Conservation (phyloP, 495 filamentous ascomycete species). For the Tuber microsphaerosporum region DNA sequence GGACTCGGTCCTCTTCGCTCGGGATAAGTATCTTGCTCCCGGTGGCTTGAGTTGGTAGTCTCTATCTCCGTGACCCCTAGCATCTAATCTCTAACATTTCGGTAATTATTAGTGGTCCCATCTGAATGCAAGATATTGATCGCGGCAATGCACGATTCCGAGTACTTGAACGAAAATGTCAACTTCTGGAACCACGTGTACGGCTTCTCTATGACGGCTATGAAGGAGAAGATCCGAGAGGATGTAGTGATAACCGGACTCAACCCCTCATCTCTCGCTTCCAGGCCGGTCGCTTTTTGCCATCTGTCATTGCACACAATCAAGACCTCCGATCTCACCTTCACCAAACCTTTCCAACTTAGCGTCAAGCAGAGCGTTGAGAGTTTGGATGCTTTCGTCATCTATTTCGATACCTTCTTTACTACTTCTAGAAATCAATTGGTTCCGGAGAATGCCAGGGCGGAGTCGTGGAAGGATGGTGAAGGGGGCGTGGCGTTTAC, state of each 20-base stretch:
- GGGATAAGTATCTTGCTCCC: slow-evolving; percentile 72
- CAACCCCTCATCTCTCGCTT: slow-evolving; percentile 67
- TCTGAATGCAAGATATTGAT: slow-evolving; percentile 37
- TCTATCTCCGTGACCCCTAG: not conserved
- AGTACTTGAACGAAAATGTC: slow-evolving; percentile 49
- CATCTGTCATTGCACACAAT: slow-evolving; percentile 68
- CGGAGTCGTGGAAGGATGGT: slow-evolving; percentile 42
- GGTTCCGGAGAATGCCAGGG: slow-evolving; percentile 36
- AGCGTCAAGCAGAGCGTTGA: slow-evolving; percentile 51
- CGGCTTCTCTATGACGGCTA: slow-evolving; percentile 67
- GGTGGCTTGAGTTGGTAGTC: slow-evolving; percentile 59
- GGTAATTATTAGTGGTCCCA: slow-evolving; percentile 19
- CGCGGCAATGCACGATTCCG: slow-evolving; percentile 41
- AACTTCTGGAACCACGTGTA: slow-evolving; percentile 77
- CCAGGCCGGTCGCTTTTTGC: slow-evolving; percentile 59
- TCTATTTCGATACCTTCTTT: slow-evolving; percentile 99
- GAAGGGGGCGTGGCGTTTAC: slow-evolving; percentile 44
- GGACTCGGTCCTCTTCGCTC: slow-evolving; percentile 81
- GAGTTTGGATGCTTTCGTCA: slow-evolving; percentile 88
- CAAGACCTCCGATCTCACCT: slow-evolving; percentile 58
- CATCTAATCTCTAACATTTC: not conserved
- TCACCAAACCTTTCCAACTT: slow-evolving; percentile 60
- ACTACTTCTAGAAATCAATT: slow-evolving; percentile 85
- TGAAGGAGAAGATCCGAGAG: slow-evolving; percentile 62
- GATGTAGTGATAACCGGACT: slow-evolving; percentile 68